These are phyloP conservation scores for Microbotryum lychnidis-dioicae DNA, from an alignment of 1,284 basidiomycete genomes.

Conservation along the genomic window DNA sequence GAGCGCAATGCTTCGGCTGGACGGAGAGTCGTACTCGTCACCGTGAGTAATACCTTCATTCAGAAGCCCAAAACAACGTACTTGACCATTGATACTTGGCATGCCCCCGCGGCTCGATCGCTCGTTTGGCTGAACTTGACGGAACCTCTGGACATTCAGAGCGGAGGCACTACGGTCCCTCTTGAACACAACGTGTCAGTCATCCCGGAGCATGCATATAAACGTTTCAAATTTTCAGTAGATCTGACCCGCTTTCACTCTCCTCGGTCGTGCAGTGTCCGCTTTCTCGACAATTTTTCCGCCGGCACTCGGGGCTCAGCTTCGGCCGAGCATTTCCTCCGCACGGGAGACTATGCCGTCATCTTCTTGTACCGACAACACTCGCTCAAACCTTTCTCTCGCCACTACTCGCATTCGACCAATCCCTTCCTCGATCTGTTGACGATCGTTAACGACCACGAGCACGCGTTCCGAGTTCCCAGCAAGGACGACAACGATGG, in stretches of 20 bases:
- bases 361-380: constrained; percentile 98
- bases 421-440: constrained; percentile 96
- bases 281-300: constrained; percentile 97
- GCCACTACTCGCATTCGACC: constrained; percentile 95
- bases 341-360: constrained; percentile 79
- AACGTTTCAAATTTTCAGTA: too few relatives aligned
- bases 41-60: constrained; percentile 52
- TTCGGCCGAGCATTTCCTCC: constrained; percentile 94
- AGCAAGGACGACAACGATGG: constrained; percentile 11
- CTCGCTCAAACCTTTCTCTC: constrained; percentile 89
- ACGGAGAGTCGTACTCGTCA: constrained; percentile 81
- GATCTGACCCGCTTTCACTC: not conserved
- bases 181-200: constrained; percentile 93
- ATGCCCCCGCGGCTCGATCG: not conserved
- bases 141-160: constrained; percentile 47
- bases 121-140: constrained; percentile 6
- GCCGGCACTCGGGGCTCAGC: constrained; percentile 95
- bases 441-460: constrained; percentile 52
- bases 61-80: not conserved
- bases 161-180: constrained; percentile 90
- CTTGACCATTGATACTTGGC: not conserved
- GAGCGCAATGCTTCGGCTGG: constrained; percentile 54
- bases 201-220: not conserved
- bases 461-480: constrained; percentile 18
- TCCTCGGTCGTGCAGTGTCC: constrained; percentile 57